Evolutionary conservation across 192 early-diverging fungal species (phyloP).

Genomic region (Diversispora epigaea): DNA sequence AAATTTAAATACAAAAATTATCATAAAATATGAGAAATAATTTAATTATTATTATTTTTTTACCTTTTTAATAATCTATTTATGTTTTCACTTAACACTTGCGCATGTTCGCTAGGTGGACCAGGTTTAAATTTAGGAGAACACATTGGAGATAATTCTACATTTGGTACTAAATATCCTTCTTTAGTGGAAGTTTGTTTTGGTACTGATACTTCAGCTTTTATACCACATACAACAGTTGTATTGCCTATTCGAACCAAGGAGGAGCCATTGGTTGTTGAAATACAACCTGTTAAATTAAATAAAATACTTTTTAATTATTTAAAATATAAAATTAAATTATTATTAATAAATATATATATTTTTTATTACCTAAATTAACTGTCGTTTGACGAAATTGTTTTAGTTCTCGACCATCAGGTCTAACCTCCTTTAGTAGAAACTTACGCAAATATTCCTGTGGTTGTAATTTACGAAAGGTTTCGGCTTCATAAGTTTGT

Average conservation of each 20-base stretch:
- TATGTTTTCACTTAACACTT: conserved; percentile 77
- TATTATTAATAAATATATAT: neutral
- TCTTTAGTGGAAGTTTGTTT: conserved; percentile 60
- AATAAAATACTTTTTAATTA: too few relatives aligned
- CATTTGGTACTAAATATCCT: conserved; percentile 90
- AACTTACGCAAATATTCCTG: conserved; percentile 85
- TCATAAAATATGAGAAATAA: neutral
- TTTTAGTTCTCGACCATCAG: conserved; percentile 74
- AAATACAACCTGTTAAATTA: conserved; percentile 56
- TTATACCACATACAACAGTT: conserved; percentile 90
- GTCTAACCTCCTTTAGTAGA: conserved; percentile 71
- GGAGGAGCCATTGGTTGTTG: conserved; percentile 82
- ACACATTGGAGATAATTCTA: conserved; percentile 90
- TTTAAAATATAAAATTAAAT: neutral
- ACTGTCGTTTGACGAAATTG: conserved; percentile 69
- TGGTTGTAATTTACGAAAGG: conserved; percentile 86
- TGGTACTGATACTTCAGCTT: conserved; percentile 89
- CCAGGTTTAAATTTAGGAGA: conserved; percentile 82
- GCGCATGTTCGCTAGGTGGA: conserved; percentile 79
- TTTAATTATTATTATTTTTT: neutral
- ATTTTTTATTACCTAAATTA: conserved; percentile 47
- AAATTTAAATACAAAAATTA: neutral
- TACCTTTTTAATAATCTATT: conserved; percentile 64
- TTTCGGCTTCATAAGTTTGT: conserved; percentile 53
- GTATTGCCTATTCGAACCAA: conserved; percentile 87